These are phyloP conservation scores for Phaeoacremonium minimum DNA, from an alignment of 2,329 filamentous ascomycete genomes.

Conservation along the genomic window DNA sequence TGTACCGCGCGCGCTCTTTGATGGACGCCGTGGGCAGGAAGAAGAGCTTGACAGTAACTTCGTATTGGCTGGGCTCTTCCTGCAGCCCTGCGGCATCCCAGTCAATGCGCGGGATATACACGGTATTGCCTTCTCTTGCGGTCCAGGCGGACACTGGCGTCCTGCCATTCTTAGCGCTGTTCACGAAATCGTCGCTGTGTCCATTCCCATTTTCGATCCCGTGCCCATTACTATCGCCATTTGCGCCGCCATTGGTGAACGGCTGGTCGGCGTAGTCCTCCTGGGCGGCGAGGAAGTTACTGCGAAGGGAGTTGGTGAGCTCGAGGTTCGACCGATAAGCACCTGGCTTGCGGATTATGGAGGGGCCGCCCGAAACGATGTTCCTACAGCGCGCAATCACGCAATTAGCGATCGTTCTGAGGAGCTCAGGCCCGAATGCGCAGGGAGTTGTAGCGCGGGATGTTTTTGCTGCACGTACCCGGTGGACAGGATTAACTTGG, in stretches of 20 bases:
- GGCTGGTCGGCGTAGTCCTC: conserved; percentile 44
- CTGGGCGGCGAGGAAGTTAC: conserved; percentile 75
- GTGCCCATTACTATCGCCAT: conserved; percentile 18
- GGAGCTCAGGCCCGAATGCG: neutral
- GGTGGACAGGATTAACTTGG: conserved; percentile 81
- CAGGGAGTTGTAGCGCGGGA: neutral
- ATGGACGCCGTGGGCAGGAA: conserved; percentile 71
- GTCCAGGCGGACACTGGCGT: conserved; percentile 59
- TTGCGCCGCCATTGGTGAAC: conserved; percentile 17
- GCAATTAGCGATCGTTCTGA: conserved; percentile 16
- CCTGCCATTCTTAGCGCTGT: conserved; percentile 16
- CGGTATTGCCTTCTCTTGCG: conserved; percentile 48
- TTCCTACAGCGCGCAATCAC: conserved; percentile 47
- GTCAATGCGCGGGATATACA: conserved; percentile 77
- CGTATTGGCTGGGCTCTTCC: conserved; percentile 82
- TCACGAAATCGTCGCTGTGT: conserved; percentile 22
- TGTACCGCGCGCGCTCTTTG: conserved; percentile 63
- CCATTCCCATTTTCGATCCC: conserved; percentile 24
- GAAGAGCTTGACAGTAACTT: conserved; percentile 94
- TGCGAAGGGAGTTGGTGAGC: conserved; percentile 80
- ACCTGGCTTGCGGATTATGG: conserved; percentile 75
- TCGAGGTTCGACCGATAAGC: conserved; percentile 88
- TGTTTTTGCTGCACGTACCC: conserved; percentile 54
- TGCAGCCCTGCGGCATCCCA: conserved; percentile 66
- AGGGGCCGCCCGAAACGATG: conserved; percentile 79